Evolutionary conservation across 2,329 filamentous ascomycete genomes (phyloP), one percentile per base, ranked within the genome.

Genomic region (Beauveria pseudobassiana): DNA sequence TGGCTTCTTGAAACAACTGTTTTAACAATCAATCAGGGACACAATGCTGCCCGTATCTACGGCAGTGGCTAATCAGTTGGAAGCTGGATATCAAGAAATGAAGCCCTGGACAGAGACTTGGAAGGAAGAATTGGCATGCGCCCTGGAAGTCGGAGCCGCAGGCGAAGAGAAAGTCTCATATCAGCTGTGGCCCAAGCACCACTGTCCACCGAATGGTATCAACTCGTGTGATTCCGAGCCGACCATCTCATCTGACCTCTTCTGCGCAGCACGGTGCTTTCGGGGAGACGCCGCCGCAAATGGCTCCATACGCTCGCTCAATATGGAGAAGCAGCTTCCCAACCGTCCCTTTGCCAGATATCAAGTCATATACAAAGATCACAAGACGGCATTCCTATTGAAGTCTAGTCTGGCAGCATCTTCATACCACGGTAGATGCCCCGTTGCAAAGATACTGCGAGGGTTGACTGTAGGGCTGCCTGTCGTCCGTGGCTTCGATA

Each of bases 101-200:
- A 87, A 87, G 59, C 91, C 91, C 0, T 96, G 93, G 88, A 92
- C 90, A 1, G 86, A 95, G 67, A 96, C 93, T 1, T 99, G 95
- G 92, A 83, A 82, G 58, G 93, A 97, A 69, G 93, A 99, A 74
- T 78, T 99, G 8, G 87, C 88, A 65, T 96, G 91, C 73, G 96
- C 95, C 5, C 81, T 96, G 6, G 91, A 96, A 56, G 91, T 97
- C 62, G 95, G 95, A 1, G 87, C 93, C 1, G 80, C 88, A 10
- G 95, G 93, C 0, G 95, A 99, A 74, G 88, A 95, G 75, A 98
- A 98, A 73, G 87, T 97, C 8, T 85, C 90, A 0, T 87, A 96
- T 73, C 86, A 81, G 42, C 77, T 98, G 9, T 97, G 93, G 92
- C 88, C 90, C 1, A 82, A 85, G 52, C 80, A 82, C 2, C 69